phyloP scores from a whole-genome alignment of 2,329 filamentous ascomycete species.

The Ophiostoma ulmi region DNA sequence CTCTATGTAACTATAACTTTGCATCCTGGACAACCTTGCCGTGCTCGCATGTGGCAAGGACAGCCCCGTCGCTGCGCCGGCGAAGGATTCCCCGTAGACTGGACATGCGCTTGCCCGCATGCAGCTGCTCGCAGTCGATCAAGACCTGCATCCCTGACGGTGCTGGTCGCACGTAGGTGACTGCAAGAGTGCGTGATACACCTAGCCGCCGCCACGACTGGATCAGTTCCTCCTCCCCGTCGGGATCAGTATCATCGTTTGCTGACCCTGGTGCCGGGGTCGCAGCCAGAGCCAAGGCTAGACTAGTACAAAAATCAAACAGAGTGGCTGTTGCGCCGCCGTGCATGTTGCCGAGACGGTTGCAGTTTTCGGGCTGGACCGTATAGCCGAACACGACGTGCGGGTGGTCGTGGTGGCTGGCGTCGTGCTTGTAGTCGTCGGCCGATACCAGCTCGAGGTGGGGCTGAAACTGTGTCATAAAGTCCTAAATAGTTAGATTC shows the following conservation, averaged over 20 bases:
- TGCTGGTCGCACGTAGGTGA: slow-evolving; percentile 62
- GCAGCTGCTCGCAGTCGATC: slow-evolving; percentile 54
- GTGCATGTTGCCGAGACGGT: slow-evolving; percentile 52
- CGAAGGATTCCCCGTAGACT: slow-evolving; percentile 52
- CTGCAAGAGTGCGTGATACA: slow-evolving; percentile 60
- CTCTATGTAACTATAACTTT: background rate
- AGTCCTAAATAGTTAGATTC: slow-evolving; percentile 31
- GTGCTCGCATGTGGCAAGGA: slow-evolving; percentile 58
- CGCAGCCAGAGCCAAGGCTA: slow-evolving; percentile 52
- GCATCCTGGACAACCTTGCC: slow-evolving; percentile 46
- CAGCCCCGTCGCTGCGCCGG: slow-evolving; percentile 46
- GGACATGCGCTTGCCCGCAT: slow-evolving; percentile 51
- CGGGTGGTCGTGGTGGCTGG: slow-evolving; percentile 19
- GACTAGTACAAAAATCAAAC: slow-evolving; percentile 61
- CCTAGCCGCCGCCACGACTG: slow-evolving; percentile 52
- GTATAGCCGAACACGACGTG: slow-evolving; percentile 40
- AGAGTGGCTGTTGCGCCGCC: slow-evolving; percentile 61
- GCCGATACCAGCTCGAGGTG: slow-evolving; percentile 40
- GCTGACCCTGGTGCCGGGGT: slow-evolving; percentile 44
- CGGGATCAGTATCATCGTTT: background rate
- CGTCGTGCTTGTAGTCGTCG: slow-evolving; percentile 20
- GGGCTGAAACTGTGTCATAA: slow-evolving; percentile 41
- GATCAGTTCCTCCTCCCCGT: background rate
- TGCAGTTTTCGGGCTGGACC: slow-evolving; percentile 48
- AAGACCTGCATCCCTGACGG: slow-evolving; percentile 47